Conservation (phyloP, 2,329 filamentous ascomycete genomes). For the Nigrograna mackinnonii region DNA sequence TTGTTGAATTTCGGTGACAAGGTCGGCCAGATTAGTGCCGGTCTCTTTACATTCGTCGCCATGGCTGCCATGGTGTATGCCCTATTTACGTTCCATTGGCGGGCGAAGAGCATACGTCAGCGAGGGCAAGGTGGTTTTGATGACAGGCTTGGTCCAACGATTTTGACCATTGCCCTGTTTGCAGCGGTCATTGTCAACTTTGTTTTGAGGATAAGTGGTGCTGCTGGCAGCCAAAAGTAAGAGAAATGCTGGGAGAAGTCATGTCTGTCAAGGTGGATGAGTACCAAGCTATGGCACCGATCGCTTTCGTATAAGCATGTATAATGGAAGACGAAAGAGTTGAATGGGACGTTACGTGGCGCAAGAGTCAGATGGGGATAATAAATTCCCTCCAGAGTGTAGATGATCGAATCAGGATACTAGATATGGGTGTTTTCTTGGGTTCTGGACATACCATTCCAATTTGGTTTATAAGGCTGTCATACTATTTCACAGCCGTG, state of each 20-base stretch:
- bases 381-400: no score
- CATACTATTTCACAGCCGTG: no score
- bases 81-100: slow-evolving; percentile 94
- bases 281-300: no score
- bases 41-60: slow-evolving; percentile 90
- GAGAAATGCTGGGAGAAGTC: background rate
- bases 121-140: slow-evolving; percentile 95
- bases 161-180: slow-evolving; percentile 83
- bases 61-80: slow-evolving; percentile 97
- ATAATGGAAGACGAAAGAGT: no score
- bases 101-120: slow-evolving; percentile 87
- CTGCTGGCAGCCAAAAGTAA: background rate
- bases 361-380: no score
- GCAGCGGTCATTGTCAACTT: slow-evolving; percentile 96
- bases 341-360: no score
- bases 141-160: slow-evolving; percentile 90
- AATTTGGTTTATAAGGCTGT: no score
- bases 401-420: no score
- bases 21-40: slow-evolving; percentile 90
- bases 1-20: slow-evolving; percentile 98
- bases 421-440: no score
- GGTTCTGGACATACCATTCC: no score
- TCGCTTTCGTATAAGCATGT: no score
- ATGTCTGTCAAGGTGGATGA: no score
- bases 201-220: slow-evolving; percentile 59